Evolutionary conservation across 257 asterid species (phyloP).

Genomic region (Solanum chiquidenum): DNA sequence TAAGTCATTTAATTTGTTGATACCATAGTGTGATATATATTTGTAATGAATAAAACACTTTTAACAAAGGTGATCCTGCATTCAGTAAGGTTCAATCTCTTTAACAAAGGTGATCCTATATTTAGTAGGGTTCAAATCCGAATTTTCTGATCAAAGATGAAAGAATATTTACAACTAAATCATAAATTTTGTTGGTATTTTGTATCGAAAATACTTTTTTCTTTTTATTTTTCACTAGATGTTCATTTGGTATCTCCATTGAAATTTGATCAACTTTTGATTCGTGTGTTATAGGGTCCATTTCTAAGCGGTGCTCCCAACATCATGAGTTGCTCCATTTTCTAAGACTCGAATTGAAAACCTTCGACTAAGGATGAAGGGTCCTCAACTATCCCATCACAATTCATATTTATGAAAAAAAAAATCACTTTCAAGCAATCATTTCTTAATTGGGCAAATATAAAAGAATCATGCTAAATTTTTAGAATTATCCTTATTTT

Average conservation of each 20-base stretch:
- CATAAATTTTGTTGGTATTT: neutral
- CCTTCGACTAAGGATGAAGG: neutral
- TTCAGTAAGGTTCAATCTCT: neutral
- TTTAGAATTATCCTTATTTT: neutral
- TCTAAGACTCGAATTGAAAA: too few species aligned
- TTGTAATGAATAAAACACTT: rapidly evolving
- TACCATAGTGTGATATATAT: neutral
- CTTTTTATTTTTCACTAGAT: too few species aligned
- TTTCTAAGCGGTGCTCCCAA: neutral
- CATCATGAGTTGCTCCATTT: neutral
- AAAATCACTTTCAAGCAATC: neutral
- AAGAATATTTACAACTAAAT: neutral
- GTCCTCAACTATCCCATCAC: neutral
- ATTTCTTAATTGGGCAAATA: neutral
- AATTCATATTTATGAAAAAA: neutral
- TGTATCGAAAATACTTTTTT: too few species aligned
- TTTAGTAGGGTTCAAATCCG: neutral
- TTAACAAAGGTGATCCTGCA: neutral
- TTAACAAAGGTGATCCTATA: neutral
- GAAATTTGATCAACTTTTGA: neutral
- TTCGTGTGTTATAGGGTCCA: neutral
- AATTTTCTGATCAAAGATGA: neutral
- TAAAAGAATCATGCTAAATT: neutral
- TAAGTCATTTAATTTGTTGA: neutral
- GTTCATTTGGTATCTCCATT: too few species aligned